Conservation (phyloP, 2,329 filamentous ascomycete species). For the Penicillium sp. region DNA sequence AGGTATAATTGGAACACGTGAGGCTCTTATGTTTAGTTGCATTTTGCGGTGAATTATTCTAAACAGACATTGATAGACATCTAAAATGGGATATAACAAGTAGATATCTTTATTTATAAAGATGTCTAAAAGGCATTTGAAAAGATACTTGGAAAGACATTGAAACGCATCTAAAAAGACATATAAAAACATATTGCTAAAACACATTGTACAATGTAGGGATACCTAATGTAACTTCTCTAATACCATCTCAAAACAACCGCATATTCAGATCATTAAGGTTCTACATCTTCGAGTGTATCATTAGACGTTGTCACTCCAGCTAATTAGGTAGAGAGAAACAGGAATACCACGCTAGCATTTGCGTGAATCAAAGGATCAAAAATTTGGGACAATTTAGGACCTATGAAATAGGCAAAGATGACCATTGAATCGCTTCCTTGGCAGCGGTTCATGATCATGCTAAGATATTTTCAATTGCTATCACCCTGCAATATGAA, state of each 20-base stretch:
- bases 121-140: background rate
- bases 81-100: too few species aligned
- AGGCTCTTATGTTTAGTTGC: conserved; percentile 6
- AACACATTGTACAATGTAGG: background rate
- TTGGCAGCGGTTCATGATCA: background rate
- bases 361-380: too few species aligned
- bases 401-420: too few species aligned
- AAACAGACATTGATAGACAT: background rate
- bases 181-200: background rate
- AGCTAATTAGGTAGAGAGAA: too few species aligned
- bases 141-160: background rate
- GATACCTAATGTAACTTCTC: background rate
- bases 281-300: background rate
- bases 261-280: background rate
- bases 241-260: background rate
- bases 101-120: too few species aligned
- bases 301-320: background rate
- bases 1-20: conserved; percentile 24
- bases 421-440: too few species aligned
- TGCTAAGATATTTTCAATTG: background rate
- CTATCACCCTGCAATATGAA: conserved; percentile 1
- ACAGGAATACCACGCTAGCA: too few species aligned
- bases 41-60: background rate
- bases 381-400: too few species aligned
- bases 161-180: background rate